Percentiles rank a stretch among this genome's conserved stretches.
Evolutionary conservation across 257 asterid genomes (phyloP).

Genomic region (Capsicum pubescens): DNA sequence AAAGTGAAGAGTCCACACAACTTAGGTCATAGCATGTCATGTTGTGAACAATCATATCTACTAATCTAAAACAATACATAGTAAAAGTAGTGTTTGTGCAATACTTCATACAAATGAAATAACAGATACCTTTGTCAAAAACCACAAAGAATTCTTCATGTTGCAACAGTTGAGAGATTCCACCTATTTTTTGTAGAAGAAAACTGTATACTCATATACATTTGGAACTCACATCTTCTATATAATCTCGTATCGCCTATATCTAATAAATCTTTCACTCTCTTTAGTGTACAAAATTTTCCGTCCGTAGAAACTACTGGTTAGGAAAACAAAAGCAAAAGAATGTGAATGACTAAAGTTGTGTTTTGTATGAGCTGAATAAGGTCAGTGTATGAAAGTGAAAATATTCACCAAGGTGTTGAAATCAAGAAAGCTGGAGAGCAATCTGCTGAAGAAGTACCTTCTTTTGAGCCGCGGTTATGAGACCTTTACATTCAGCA

Average conservation of each 20-base stretch:
- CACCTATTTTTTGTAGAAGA: background rate
- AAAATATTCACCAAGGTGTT: background rate
- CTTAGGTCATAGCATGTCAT: background rate
- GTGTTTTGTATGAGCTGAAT: slow-evolving; percentile 19
- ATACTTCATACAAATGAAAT: background rate
- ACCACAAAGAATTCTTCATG: background rate
- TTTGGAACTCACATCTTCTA: slow-evolving; percentile 22
- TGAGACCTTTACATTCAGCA: slow-evolving; percentile 72
- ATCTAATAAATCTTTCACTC: background rate
- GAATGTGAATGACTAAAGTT: background rate
- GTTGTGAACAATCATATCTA: slow-evolving; percentile 3
- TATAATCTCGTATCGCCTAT: background rate
- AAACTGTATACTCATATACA: background rate
- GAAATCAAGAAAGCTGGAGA: slow-evolving; percentile 68
- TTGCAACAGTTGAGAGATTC: background rate
- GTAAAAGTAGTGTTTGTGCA: background rate
- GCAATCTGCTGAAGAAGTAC: slow-evolving; percentile 78
- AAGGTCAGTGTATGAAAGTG: slow-evolving; percentile 18
- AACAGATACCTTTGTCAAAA: background rate
- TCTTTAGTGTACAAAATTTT: slow-evolving; percentile 23
- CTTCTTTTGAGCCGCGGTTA: slow-evolving; percentile 80
- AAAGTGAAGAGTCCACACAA: too few species aligned
- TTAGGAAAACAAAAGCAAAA: background rate
- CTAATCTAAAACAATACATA: background rate
- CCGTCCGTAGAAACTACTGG: background rate